These are phyloP conservation scores for Acanthamoeba royreba DNA, from an alignment of 208 protist genomes.

Conservation along the genomic window DNA sequence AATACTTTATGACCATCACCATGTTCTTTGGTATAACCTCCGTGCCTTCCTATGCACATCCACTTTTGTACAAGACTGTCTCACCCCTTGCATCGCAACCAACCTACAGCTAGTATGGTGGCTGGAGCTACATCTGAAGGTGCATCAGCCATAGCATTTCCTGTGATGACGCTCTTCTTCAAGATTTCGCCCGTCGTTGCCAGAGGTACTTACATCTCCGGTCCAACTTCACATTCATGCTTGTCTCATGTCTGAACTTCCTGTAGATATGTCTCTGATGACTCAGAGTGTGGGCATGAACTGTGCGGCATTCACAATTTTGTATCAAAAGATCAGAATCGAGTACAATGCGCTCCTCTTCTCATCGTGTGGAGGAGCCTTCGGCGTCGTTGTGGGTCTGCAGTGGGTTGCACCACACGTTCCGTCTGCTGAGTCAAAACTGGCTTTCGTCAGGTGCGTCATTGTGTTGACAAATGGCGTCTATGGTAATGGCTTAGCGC, in stretches of 20 bases:
- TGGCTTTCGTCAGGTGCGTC: neutral
- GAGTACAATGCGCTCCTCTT: conserved; percentile 25
- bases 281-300: conserved; percentile 57
- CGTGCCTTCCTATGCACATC: neutral
- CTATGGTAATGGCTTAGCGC: neutral
- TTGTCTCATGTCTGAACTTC: neutral
- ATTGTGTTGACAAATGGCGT: neutral
- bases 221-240: neutral
- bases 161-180: conserved; percentile 55
- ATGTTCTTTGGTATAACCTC: conserved; percentile 41
- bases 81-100: neutral
- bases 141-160: conserved; percentile 29
- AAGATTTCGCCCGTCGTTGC: neutral
- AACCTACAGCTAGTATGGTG: conserved; percentile 35
- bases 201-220: neutral
- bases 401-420: neutral
- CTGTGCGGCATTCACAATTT: conserved; percentile 46
- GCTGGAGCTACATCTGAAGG: conserved; percentile 50
- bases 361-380: conserved; percentile 1
- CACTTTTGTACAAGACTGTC: neutral
- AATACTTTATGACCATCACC: conserved; percentile 37
- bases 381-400: neutral
- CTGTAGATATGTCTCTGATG: conserved; percentile 52
- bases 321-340: conserved; percentile 40
- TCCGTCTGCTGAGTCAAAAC: neutral